Conservation (phyloP, 192 early-diverging fungal genomes). For the Coemansia sp. region DNA sequence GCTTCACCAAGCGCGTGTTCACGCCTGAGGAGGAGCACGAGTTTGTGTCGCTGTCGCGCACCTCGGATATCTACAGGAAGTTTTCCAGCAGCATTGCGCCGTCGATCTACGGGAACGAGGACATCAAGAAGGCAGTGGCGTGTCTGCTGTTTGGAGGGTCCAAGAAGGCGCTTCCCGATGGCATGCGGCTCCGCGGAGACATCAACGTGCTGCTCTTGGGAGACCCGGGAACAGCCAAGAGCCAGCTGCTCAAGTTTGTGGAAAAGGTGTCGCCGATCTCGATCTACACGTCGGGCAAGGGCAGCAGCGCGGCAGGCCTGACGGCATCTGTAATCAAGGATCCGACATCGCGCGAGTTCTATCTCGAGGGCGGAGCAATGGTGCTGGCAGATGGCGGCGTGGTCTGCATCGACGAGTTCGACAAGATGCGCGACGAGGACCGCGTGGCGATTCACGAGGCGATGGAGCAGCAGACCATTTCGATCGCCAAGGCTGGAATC, state of each 20-base stretch:
- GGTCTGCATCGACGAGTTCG: slow-evolving; percentile 99
- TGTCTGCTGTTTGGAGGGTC: slow-evolving; percentile 97
- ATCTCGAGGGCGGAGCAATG: slow-evolving; percentile 98
- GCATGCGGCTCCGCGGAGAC: slow-evolving; percentile 96
- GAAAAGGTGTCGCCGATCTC: slow-evolving; percentile 97
- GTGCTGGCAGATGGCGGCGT: slow-evolving; percentile 98
- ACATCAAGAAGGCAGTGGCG: slow-evolving; percentile 95
- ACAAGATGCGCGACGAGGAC: slow-evolving; percentile 99
- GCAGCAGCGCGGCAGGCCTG: slow-evolving; percentile 96
- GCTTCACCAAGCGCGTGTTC: slow-evolving; percentile 68
- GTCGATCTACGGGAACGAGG: slow-evolving; percentile 93
- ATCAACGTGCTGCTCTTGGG: slow-evolving; percentile 97
- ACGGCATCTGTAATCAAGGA: slow-evolving; percentile 97
- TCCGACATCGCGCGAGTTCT: slow-evolving; percentile 90
- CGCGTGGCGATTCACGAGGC: slow-evolving; percentile 99
- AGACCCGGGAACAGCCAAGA: slow-evolving; percentile 99
- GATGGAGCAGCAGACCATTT: slow-evolving; percentile 99
- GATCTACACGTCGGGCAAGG: slow-evolving; percentile 99
- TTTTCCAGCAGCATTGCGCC: slow-evolving; percentile 96
- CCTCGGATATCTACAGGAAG: slow-evolving; percentile 85
- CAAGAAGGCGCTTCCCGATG: slow-evolving; percentile 93
- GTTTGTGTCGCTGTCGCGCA: slow-evolving; percentile 81
- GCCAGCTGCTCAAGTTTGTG: slow-evolving; percentile 97
- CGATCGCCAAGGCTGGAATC: slow-evolving; percentile 99
- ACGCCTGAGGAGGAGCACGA: slow-evolving; percentile 94